Percentiles rank a stretch among this genome's conserved stretches.
phyloP scores from a whole-genome alignment of 768 basidiomycete species.

The Lepiota venenata region DNA sequence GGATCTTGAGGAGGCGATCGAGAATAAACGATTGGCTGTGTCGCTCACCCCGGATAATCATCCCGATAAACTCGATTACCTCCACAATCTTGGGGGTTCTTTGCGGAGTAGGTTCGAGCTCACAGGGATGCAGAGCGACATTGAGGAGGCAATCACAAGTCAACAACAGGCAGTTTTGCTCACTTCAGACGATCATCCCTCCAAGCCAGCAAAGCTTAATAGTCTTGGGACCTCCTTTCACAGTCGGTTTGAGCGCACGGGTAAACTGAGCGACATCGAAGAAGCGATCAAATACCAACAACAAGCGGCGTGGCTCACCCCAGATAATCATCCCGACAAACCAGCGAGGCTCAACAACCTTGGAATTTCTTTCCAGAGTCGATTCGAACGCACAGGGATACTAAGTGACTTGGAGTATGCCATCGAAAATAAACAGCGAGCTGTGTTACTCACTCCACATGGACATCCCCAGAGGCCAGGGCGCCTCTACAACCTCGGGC shows the following conservation, averaged over 20 bases:
- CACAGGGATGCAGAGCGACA: no score
- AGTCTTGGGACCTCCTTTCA: neutral
- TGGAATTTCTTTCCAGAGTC: neutral
- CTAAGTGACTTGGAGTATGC: neutral
- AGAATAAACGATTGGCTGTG: slow-evolving; percentile 16
- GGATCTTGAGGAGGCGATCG: neutral
- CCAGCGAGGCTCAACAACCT: neutral
- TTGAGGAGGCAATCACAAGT: no score
- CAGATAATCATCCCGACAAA: neutral
- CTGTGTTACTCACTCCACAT: neutral
- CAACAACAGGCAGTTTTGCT: no score
- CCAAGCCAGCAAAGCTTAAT: neutral
- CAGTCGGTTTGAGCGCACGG: neutral
- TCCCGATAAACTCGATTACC: neutral
- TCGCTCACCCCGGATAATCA: neutral
- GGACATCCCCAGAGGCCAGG: neutral
- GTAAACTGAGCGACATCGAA: neutral
- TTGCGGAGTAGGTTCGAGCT: neutral
- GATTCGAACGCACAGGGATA: neutral
- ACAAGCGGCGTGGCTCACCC: neutral
- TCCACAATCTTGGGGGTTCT: neutral
- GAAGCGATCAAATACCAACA: neutral
- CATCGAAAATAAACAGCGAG: neutral
- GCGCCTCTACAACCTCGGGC: neutral
- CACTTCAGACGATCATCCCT: neutral